These are phyloP conservation scores for Trametes elegans DNA, from an alignment of 768 basidiomycete species.

Conservation along the genomic window DNA sequence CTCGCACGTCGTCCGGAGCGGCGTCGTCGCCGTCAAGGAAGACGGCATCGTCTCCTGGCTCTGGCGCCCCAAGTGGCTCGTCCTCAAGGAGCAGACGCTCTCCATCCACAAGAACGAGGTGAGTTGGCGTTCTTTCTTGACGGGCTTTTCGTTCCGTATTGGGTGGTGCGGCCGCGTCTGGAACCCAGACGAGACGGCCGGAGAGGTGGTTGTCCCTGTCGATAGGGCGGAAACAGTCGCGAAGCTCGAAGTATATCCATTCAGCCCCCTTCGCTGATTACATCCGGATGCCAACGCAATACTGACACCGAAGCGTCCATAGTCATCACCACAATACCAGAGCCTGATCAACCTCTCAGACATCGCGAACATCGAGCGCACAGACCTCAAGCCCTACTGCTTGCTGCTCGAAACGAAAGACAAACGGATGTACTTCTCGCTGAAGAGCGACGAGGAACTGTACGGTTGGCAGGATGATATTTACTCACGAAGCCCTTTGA, in stretches of 20 bases:
- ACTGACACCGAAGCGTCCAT: background rate
- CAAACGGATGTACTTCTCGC: constrained; percentile 73
- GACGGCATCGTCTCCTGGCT: constrained; percentile 90
- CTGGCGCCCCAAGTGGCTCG: constrained; percentile 88
- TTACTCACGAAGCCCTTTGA: constrained; percentile 85
- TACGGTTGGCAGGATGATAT: constrained; percentile 99
- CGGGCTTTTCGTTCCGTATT: background rate
- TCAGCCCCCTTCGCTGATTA: too few relatives aligned
- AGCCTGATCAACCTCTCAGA: constrained; percentile 67
- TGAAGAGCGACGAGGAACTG: constrained; percentile 95
- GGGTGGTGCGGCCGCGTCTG: too few relatives aligned
- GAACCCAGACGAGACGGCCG: too few relatives aligned
- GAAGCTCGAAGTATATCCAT: too few relatives aligned
- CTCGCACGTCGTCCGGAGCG: constrained; percentile 59
- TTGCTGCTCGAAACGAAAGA: constrained; percentile 83
- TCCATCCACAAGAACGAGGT: constrained; percentile 93
- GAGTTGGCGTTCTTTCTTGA: constrained; percentile 34
- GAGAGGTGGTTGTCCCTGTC: too few relatives aligned
- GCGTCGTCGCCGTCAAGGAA: constrained; percentile 87
- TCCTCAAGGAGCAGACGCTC: constrained; percentile 77
- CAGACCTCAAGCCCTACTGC: constrained; percentile 94
- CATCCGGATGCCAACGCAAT: too few relatives aligned
- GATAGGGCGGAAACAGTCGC: background rate
- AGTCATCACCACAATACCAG: constrained; percentile 52
- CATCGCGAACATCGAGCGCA: constrained; percentile 85